A percentile compares a stretch with the other conserved stretches of the same genome.
Conservation (phyloP, 1,284 basidiomycete genomes). For the Ceratobasidium sp. region DNA sequence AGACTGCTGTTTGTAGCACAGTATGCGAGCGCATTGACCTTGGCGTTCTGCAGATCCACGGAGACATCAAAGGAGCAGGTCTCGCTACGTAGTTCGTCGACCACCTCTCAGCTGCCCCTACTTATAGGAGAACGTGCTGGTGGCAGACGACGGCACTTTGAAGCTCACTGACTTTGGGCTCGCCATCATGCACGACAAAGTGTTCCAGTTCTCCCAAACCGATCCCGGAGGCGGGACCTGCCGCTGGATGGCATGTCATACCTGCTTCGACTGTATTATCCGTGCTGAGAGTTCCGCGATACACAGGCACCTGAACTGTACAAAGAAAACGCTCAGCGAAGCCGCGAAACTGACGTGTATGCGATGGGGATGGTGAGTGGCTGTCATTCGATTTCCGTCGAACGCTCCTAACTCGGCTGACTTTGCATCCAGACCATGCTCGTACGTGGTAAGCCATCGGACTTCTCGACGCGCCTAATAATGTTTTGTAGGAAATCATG, state of each 20-base stretch:
- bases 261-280: neutral
- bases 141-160: neutral
- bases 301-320: conserved; percentile 4
- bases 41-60: neutral
- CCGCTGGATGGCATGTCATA: neutral
- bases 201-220: conserved; percentile 7
- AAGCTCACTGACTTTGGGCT: conserved; percentile 28
- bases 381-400: neutral
- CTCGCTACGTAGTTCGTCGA: neutral
- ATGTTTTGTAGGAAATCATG: neutral
- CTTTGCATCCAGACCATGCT: neutral
- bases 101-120: neutral
- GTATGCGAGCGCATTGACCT: neutral
- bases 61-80: conserved; percentile 21
- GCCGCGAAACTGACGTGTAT: neutral
- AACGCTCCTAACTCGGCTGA: too few relatives aligned
- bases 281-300: neutral
- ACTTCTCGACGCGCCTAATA: too few relatives aligned
- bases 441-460: neutral
- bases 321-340: neutral
- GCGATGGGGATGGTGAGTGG: neutral
- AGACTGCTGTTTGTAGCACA: too few relatives aligned
- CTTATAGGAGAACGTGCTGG: neutral
- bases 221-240: neutral
- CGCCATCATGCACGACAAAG: conserved; percentile 12